Evolutionary conservation across 257 asterid genomes (phyloP), one percentile per base, ranked within the genome.

Genomic region (Gentiana straminea): DNA sequence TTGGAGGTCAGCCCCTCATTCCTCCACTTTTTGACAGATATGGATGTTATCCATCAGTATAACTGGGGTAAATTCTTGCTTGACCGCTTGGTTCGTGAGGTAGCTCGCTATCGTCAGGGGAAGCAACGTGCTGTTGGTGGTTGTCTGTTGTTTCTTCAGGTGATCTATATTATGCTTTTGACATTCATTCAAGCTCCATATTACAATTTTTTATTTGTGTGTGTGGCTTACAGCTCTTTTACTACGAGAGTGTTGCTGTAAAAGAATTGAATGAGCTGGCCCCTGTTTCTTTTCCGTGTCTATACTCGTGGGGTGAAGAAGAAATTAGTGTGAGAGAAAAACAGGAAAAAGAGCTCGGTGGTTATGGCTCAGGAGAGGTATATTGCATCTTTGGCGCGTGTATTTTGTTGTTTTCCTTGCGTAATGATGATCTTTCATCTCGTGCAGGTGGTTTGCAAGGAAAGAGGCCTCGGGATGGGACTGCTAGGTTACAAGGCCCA

Each of bases 51-150:
- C 66, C 95, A 91, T 71, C 96, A 91, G 68, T 87, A 81, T 77
- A 91, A 91, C 69, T 91, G 98, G 96, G 98, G 94, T n/a, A 91
- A 87, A 56, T 84, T 91, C 71, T 78, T 91, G 70, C 95, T 91
- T 63, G 97, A 87, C 54, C 98, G 97, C 58, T 70, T 91, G 49
- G 96, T 91, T 66, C 75, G 97, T 65, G 98, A 91, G 76, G 95
- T 91, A 35, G 87, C 98, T 13, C 95, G 97, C 44, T 91, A 76
- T 72, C 98, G 94, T 63, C 98, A 91, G 70, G 98, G 98, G 55
- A 87, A 91, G 81, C 98, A 91, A 70, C 94, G 88, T 8, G 97
- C 96, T 24, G 97, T 91, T 62, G 98, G 98, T 71, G 98, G 98
- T 59, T 91, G 96, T 79, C 95, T 91, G 65, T 75, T 87, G 79